These are phyloP conservation scores for Xylaria telfairii DNA, from an alignment of 495 filamentous ascomycete species.

Conservation along the genomic window DNA sequence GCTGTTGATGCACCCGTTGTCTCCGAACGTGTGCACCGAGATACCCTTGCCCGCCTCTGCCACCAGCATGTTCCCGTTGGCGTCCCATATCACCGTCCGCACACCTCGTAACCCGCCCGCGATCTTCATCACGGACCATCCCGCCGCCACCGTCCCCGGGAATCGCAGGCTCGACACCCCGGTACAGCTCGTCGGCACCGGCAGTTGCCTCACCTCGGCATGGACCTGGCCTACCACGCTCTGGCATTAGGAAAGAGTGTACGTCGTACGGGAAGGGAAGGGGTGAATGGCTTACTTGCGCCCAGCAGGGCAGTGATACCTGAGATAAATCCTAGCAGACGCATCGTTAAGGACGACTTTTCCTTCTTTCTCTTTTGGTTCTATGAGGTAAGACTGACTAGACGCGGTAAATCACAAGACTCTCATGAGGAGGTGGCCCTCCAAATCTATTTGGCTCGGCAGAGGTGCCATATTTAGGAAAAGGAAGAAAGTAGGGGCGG, in stretches of 20 bases:
- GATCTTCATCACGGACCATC: constrained; percentile 63
- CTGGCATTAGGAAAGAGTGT: background rate
- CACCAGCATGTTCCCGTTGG: constrained; percentile 64
- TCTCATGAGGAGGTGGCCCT: background rate
- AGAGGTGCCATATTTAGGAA: constrained; percentile 18
- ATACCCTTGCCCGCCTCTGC: constrained; percentile 61
- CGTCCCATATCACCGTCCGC: constrained; percentile 67
- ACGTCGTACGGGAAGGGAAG: background rate
- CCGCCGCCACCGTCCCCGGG: constrained; percentile 53
- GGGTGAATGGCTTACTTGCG: constrained; percentile 31
- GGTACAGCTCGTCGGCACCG: constrained; percentile 42
- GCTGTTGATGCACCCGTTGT: constrained; percentile 54
- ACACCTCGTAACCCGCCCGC: constrained; percentile 60
- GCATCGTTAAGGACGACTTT: constrained; percentile 29
- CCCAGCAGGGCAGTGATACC: constrained; percentile 34
- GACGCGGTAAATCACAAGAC: constrained; percentile 4
- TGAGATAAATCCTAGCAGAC: constrained; percentile 28
- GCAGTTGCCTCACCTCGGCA: constrained; percentile 23
- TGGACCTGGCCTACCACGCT: constrained; percentile 14
- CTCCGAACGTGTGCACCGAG: constrained; percentile 57
- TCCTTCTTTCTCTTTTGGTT: background rate
- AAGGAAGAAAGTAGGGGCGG: no score
- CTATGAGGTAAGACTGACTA: background rate
- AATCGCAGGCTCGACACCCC: constrained; percentile 41
- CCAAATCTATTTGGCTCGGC: background rate